A percentile compares a stretch with the other conserved stretches of the same genome.
These are phyloP conservation scores for Gossypium raimondii DNA, from an alignment of 345 rosid species.

Conservation along the genomic window DNA sequence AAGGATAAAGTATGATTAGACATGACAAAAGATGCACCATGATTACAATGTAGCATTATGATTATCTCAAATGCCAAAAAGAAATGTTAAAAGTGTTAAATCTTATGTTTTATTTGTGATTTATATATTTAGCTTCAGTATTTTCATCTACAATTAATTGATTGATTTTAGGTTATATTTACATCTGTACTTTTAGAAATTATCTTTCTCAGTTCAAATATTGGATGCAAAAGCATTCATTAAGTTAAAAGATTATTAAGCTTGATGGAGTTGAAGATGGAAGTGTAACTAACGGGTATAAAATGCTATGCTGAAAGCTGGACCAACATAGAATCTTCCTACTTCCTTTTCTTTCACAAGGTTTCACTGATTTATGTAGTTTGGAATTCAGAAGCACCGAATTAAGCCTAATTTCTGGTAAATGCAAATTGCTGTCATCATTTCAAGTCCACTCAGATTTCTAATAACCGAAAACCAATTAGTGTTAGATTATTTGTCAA, in stretches of 20 bases:
- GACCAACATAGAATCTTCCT: not conserved
- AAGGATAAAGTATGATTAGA: constrained; percentile 5
- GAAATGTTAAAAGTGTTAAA: not conserved
- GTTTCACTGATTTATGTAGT: not conserved
- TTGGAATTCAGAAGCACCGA: not conserved
- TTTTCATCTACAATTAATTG: not conserved
- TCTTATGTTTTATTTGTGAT: not conserved
- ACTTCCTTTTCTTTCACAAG: not conserved
- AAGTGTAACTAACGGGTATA: not conserved
- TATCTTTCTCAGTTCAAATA: not conserved
- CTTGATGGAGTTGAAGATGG: constrained; percentile 3
- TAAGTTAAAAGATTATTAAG: not conserved
- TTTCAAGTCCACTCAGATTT: not conserved
- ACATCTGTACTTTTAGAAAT: not conserved
- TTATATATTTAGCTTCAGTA: not conserved
- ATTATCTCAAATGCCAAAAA: constrained; percentile 14
- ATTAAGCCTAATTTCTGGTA: not conserved
- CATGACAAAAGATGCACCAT: constrained; percentile 14
- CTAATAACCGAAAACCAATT: not conserved
- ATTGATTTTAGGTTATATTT: not conserved
- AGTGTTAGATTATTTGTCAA: not conserved
- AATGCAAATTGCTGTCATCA: not conserved
- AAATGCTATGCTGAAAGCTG: constrained; percentile 6
- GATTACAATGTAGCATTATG: not conserved
- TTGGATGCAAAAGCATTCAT: constrained; percentile 1